These are phyloP conservation scores for Blastobotrys serpentis DNA, from an alignment of 1,139 yeast genomes.

Conservation along the genomic window DNA sequence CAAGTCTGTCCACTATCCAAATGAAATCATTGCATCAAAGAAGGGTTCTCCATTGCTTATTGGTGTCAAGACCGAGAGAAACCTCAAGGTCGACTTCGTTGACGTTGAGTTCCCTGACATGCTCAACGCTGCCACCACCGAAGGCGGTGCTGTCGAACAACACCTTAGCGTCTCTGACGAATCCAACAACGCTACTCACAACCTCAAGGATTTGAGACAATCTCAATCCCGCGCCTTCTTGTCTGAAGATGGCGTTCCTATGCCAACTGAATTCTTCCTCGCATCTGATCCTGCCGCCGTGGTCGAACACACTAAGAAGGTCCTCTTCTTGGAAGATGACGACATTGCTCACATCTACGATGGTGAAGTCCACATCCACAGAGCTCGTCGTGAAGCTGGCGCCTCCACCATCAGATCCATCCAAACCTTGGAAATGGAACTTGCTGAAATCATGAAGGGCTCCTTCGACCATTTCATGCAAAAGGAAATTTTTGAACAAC, in stretches of 20 bases:
- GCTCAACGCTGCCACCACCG: constrained; percentile 36
- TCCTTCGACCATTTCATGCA: constrained; percentile 96
- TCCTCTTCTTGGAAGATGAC: constrained; percentile 92
- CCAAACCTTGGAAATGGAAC: constrained; percentile 94
- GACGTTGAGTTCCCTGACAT: constrained; percentile 94
- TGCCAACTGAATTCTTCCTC: constrained; percentile 93
- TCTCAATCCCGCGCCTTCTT: constrained; percentile 92
- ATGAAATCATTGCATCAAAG: constrained; percentile 95
- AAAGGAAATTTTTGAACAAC: constrained; percentile 98
- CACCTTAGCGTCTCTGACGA: constrained; percentile 18
- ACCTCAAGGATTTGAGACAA: constrained; percentile 55
- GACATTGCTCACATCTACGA: constrained; percentile 98
- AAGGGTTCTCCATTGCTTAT: constrained; percentile 96
- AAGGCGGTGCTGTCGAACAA: constrained; percentile 22
- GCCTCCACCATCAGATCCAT: constrained; percentile 92
- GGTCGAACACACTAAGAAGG: constrained; percentile 95
- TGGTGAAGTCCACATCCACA: constrained; percentile 97
- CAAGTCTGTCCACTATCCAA: constrained; percentile 88
- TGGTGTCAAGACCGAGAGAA: constrained; percentile 94
- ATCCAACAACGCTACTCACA: constrained; percentile 44
- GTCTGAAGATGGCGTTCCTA: constrained; percentile 86
- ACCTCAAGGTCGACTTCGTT: constrained; percentile 95
- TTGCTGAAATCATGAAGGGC: constrained; percentile 98
- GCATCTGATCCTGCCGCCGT: constrained; percentile 99
- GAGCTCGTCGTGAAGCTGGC: constrained; percentile 89